phyloP scores from a whole-genome alignment of 2,329 filamentous ascomycete genomes.

The Grosmannia serpens region DNA sequence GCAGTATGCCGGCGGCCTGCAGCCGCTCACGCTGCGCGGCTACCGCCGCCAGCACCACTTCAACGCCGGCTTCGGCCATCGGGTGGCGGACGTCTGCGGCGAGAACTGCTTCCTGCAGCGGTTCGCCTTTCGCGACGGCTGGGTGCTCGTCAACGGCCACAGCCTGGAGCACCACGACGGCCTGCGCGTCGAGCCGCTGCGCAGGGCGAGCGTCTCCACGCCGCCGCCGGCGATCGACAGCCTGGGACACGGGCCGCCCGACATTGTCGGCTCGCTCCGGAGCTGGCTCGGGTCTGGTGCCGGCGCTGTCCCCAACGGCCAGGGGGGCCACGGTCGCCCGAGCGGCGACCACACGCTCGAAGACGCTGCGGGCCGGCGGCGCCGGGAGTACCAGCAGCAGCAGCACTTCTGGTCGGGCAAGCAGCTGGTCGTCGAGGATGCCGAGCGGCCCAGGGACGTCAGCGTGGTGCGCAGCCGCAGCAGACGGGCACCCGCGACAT shows the following conservation, averaged over 20 bases:
- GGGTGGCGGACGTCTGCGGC: conserved; percentile 30
- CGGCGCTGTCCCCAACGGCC: background rate
- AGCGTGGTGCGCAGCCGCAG: conserved; percentile 18
- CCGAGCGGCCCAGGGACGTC: conserved; percentile 14
- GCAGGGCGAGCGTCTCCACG: conserved; percentile 14
- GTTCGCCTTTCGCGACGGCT: conserved; percentile 32
- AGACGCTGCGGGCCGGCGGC: background rate
- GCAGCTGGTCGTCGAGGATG: conserved; percentile 21
- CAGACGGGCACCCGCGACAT: conserved; percentile 19
- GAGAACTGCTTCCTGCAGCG: conserved; percentile 36
- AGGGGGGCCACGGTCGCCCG: background rate
- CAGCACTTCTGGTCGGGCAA: conserved; percentile 15
- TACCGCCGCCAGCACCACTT: conserved; percentile 26
- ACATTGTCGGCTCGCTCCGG: background rate
- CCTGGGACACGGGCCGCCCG: background rate
- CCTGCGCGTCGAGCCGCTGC: conserved; percentile 7
- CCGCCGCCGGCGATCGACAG: background rate
- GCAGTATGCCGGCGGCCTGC: conserved; percentile 20
- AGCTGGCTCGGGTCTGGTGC: background rate
- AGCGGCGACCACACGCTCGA: background rate
- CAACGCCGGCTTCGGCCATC: conserved; percentile 28
- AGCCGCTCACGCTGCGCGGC: conserved; percentile 29
- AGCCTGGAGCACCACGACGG: conserved; percentile 30
- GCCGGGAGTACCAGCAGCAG: background rate
- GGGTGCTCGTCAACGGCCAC: conserved; percentile 36